phyloP scores from a whole-genome alignment of 257 asterid genomes.

The Catharanthus roseus region DNA sequence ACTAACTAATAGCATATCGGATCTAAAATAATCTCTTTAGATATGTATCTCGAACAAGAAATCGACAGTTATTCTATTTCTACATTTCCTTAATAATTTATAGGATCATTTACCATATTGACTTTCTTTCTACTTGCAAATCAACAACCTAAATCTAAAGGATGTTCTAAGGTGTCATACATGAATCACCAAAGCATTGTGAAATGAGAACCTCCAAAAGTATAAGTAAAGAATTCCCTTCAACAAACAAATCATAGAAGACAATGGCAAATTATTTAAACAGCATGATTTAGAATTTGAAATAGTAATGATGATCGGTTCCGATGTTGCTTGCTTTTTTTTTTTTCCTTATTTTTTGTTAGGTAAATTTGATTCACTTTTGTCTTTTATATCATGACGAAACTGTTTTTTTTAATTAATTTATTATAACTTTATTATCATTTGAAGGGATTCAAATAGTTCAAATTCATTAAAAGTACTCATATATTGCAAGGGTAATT shows the following conservation, averaged over 20 bases:
- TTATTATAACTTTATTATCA: too few species aligned
- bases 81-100: neutral
- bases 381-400: too few species aligned
- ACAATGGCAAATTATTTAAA: neutral
- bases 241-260: neutral
- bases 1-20: too few species aligned
- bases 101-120: neutral
- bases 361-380: too few species aligned
- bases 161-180: constrained; percentile 33
- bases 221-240: neutral
- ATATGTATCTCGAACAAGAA: neutral
- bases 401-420: too few species aligned
- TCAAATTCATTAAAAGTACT: too few species aligned
- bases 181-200: constrained; percentile 90
- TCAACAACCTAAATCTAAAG: neutral
- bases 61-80: neutral
- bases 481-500: too few species aligned
- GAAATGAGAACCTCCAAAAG: constrained; percentile 22
- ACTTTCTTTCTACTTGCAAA: neutral
- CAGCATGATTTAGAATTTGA: neutral
- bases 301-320: too few species aligned
- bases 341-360: too few species aligned
- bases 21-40: too few species aligned
- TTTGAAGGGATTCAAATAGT: too few species aligned
- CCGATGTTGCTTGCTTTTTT: too few species aligned